These are phyloP conservation scores for Usnea hakonensis DNA, from an alignment of 495 filamentous ascomycete genomes.

Conservation along the genomic window DNA sequence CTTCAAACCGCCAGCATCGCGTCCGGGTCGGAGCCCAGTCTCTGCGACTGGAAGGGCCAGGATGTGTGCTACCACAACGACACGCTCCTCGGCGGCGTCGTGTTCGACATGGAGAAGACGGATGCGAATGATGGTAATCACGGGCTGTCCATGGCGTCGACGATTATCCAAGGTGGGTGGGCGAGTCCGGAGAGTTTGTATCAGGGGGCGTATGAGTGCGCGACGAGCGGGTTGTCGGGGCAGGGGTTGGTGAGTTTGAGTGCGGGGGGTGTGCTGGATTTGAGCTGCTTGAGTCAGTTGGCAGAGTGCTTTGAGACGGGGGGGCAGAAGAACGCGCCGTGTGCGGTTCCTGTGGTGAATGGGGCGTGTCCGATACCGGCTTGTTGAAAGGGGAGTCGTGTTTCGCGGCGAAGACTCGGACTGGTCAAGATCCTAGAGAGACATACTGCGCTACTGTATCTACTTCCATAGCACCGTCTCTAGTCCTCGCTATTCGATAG, in stretches of 20 bases:
- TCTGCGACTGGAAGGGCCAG: background rate
- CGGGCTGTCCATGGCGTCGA: background rate
- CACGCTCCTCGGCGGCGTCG: too few species aligned
- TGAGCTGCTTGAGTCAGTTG: background rate
- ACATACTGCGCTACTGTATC: too few species aligned
- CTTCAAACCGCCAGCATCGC: conserved; percentile 16
- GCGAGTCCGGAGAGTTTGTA: background rate
- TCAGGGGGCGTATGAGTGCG: background rate
- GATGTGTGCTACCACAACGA: background rate
- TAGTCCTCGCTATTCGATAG: too few species aligned
- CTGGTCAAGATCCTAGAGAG: too few species aligned
- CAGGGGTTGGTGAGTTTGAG: background rate
- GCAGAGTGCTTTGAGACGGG: too few species aligned
- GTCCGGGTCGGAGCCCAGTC: conserved; percentile 24
- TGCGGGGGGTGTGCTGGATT: background rate
- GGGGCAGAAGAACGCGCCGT: too few species aligned
- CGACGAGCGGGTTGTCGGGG: background rate
- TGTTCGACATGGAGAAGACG: background rate
- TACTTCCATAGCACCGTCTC: too few species aligned
- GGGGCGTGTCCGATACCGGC: too few species aligned
- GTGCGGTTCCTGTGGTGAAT: too few species aligned
- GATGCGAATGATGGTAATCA: background rate
- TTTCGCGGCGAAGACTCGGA: too few species aligned
- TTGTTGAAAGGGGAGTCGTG: too few species aligned
- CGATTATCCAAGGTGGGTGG: background rate